These are phyloP conservation scores for Solanum hybrid DNA, from an alignment of 305 asterid genomes.

Conservation along the genomic window DNA sequence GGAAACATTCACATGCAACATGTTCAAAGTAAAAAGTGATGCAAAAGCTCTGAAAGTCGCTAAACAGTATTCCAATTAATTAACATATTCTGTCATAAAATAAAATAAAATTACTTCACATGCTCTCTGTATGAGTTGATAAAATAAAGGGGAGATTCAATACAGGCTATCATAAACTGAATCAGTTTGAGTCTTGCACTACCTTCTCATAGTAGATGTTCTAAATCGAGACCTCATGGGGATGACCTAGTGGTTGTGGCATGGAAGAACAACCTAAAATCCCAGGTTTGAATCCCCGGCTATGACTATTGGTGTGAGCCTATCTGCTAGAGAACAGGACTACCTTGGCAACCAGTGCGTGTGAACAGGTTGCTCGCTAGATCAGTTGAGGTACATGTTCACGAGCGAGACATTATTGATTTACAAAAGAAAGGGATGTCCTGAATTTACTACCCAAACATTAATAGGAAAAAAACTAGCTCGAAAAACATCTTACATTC, in stretches of 20 bases:
- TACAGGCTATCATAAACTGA: not conserved
- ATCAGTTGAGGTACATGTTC: not conserved
- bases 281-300: not conserved
- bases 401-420: not conserved
- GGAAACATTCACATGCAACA: not conserved
- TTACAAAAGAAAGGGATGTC: not conserved
- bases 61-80: not conserved
- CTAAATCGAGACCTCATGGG: not conserved
- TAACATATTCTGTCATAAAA: not conserved
- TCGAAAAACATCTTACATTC: not conserved
- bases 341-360: not conserved
- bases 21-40: not conserved
- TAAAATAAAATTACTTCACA: not conserved
- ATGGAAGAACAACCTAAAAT: not conserved
- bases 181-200: not conserved
- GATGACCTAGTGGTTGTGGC: not conserved
- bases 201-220: not conserved
- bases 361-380: not conserved
- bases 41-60: not conserved
- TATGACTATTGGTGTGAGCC: not conserved
- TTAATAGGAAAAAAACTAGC: not conserved
- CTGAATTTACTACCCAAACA: not conserved
- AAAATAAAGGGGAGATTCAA: not conserved
- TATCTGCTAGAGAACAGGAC: not conserved
- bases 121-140: not conserved